phyloP scores from a whole-genome alignment of 1,139 yeast genomes.

The Suhomyces maxii region DNA sequence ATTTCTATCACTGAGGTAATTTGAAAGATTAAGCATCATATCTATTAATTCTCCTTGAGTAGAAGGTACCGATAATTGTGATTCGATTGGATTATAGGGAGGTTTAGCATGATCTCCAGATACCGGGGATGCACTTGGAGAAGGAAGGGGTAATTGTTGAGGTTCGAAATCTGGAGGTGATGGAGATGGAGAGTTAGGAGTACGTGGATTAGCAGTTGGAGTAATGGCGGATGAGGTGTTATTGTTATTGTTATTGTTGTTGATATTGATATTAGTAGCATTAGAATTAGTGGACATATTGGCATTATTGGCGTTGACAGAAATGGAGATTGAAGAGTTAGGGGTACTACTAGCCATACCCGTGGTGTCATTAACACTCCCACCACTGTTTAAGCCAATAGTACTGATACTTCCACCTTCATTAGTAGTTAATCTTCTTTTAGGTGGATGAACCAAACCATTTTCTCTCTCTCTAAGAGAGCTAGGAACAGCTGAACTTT shows the following conservation, averaged over 20 bases:
- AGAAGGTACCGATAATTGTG: conserved; percentile 31
- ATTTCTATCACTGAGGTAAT: conserved; percentile 39
- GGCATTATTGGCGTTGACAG: not conserved
- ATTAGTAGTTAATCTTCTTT: conserved; percentile 34
- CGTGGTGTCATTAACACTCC: not conserved
- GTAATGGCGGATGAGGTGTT: not conserved
- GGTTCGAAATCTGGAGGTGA: conserved; percentile 44
- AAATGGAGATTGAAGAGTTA: conserved; percentile 3
- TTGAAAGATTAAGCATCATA: conserved; percentile 35
- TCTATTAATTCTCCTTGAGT: conserved; percentile 44
- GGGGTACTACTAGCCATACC: conserved; percentile 1
- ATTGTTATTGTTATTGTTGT: not conserved
- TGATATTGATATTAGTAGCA: not conserved
- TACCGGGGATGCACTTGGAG: conserved; percentile 69
- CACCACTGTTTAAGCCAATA: conserved; percentile 4
- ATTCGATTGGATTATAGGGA: conserved; percentile 23
- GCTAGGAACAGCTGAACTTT: conserved; percentile 17
- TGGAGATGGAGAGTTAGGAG: conserved; percentile 38
- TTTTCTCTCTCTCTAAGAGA: conserved; percentile 18
- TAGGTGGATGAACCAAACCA: conserved; percentile 39
- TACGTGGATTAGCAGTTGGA: conserved; percentile 23
- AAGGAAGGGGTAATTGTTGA: conserved; percentile 58
- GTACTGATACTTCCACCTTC: conserved; percentile 5
- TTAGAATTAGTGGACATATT: not conserved
- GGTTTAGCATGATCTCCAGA: conserved; percentile 20